phyloP scores from a whole-genome alignment of 2,329 filamentous ascomycete species.

The Scedosporium dehoogii region DNA sequence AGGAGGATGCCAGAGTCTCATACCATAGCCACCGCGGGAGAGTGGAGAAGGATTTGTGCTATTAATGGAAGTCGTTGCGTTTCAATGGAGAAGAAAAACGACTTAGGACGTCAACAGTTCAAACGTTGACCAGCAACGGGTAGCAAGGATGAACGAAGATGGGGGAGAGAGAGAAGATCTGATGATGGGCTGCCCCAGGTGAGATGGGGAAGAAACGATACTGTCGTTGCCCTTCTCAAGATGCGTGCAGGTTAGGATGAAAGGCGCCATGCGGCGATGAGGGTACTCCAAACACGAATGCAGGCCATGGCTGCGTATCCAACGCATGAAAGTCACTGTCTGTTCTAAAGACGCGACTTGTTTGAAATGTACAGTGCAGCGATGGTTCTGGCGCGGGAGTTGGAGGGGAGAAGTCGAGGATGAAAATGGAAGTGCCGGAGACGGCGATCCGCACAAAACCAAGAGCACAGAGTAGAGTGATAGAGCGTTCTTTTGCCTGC shows the following conservation, averaged over 20 bases:
- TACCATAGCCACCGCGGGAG: background rate
- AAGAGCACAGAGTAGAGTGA: background rate
- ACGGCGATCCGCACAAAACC: background rate
- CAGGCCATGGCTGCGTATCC: background rate
- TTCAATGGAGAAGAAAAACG: background rate
- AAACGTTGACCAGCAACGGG: constrained; percentile 4
- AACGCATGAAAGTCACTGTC: constrained; percentile 5
- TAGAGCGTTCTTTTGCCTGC: background rate
- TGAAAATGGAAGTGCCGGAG: background rate
- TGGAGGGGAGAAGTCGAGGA: background rate
- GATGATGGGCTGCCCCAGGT: background rate
- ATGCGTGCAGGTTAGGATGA: constrained; percentile 3
- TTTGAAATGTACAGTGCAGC: constrained; percentile 6
- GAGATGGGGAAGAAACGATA: background rate
- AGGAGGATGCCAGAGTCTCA: background rate
- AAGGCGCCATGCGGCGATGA: background rate
- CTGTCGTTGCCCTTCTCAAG: background rate
- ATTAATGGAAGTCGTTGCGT: background rate
- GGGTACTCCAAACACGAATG: background rate
- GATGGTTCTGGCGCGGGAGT: background rate
- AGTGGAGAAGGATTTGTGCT: background rate
- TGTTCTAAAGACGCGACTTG: background rate
- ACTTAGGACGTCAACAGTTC: background rate
- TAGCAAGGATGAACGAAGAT: background rate
- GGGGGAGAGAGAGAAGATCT: background rate